These are phyloP conservation scores for Phytophthora chlamydospora DNA, from an alignment of 352 stramenopile species.

Conservation along the genomic window DNA sequence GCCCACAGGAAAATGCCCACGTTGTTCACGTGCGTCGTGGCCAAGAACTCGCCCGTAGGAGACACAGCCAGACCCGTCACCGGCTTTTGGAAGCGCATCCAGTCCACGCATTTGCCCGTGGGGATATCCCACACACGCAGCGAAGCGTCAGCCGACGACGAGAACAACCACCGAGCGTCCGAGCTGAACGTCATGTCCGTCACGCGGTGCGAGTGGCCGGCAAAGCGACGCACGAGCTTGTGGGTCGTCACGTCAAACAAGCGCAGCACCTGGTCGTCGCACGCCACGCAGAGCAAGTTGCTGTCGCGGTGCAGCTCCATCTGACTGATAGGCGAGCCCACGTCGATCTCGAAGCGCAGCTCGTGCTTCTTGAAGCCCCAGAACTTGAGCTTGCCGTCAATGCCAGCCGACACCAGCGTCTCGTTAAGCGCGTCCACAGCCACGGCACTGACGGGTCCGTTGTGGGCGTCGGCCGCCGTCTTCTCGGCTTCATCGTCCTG, in stretches of 20 bases:
- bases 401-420: conserved; percentile 78
- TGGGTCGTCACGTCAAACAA: conserved; percentile 87
- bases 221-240: conserved; percentile 90
- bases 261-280: conserved; percentile 88
- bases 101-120: conserved; percentile 95
- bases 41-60: conserved; percentile 95
- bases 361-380: conserved; percentile 89
- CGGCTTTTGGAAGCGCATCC: conserved; percentile 93
- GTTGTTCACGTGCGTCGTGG: conserved; percentile 92
- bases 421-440: conserved; percentile 89
- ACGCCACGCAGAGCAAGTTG: conserved; percentile 88
- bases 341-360: conserved; percentile 66
- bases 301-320: conserved; percentile 87
- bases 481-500: conserved; percentile 43
- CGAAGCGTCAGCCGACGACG: conserved; percentile 86
- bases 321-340: conserved; percentile 81
- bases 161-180: conserved; percentile 91
- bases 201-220: conserved; percentile 81
- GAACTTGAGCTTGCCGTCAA: conserved; percentile 91
- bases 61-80: conserved; percentile 93
- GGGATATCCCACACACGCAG: conserved; percentile 95
- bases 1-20: conserved; percentile 96
- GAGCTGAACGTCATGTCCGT: conserved; percentile 91
- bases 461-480: conserved; percentile 55
- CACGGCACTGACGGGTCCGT: conserved; percentile 85